Conservation (phyloP, 495 filamentous ascomycete genomes). For the Talaromyces ruber region DNA sequence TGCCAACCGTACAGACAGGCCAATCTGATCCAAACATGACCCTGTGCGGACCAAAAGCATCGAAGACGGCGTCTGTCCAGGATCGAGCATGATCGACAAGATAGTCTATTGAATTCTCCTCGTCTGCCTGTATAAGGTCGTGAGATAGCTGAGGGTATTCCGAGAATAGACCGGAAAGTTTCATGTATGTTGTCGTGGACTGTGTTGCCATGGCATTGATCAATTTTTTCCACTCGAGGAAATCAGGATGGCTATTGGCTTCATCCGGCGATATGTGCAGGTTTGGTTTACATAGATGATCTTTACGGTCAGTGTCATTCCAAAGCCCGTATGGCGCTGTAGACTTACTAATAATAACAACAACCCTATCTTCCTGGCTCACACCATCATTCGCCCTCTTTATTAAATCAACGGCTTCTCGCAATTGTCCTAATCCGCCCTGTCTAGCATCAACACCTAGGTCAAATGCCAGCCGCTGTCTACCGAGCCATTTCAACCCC, state of each 20-base stretch:
- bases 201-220: constrained; percentile 43
- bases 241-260: constrained; percentile 42
- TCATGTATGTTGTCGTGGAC: constrained; percentile 65
- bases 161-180: constrained; percentile 75
- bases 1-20: constrained; percentile 70
- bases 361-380: constrained; percentile 46
- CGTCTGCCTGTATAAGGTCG: constrained; percentile 18
- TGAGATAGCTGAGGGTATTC: constrained; percentile 44
- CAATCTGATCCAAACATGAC: constrained; percentile 88
- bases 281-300: constrained; percentile 86
- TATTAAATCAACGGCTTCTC: constrained; percentile 66
- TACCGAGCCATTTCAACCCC: constrained; percentile 59
- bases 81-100: constrained; percentile 39
- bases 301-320: constrained; percentile 21
- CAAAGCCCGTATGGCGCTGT: neutral
- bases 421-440: constrained; percentile 61
- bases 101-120: constrained; percentile 14
- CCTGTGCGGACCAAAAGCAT: constrained; percentile 57
- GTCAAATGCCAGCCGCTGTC: constrained; percentile 62
- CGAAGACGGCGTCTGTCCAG: constrained; percentile 60
- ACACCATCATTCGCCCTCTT: constrained; percentile 50
- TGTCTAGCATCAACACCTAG: constrained; percentile 68
- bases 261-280: constrained; percentile 36
- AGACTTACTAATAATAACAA: constrained; percentile 58
- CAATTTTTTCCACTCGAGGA: constrained; percentile 40